phyloP scores from a whole-genome alignment of 805 yeast genomes.

The Hanseniaspora valbyensis region DNA sequence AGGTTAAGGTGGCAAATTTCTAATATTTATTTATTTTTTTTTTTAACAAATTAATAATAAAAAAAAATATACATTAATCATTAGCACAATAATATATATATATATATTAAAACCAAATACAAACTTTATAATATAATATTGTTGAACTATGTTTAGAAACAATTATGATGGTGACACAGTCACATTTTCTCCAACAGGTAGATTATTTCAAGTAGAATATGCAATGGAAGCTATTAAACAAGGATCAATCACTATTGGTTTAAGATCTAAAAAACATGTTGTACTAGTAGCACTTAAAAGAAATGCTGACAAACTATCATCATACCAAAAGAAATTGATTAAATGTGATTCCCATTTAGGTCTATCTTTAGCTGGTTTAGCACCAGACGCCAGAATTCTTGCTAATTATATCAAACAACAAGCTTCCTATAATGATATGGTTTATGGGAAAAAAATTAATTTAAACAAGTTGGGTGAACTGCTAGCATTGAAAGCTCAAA shows the following conservation, averaged over 20 bases:
- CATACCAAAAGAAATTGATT: constrained; percentile 88
- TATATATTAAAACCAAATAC: too few relatives aligned
- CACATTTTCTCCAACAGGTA: constrained; percentile 97
- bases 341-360: constrained; percentile 91
- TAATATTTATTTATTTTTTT: too few relatives aligned
- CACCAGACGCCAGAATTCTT: constrained; percentile 94
- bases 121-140: too few relatives aligned
- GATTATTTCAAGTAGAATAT: constrained; percentile 94
- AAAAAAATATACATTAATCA: too few relatives aligned
- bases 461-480: constrained; percentile 72
- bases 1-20: background rate
- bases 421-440: constrained; percentile 76
- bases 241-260: constrained; percentile 94
- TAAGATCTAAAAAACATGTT: constrained; percentile 74
- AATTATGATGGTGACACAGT: constrained; percentile 98
- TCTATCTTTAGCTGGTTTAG: constrained; percentile 89
- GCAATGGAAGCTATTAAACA: constrained; percentile 96
- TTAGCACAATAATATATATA: too few relatives aligned
- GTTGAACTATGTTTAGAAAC: constrained; percentile 89
- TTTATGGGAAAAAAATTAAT: constrained; percentile 75
- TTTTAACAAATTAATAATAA: too few relatives aligned
- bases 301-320: constrained; percentile 93
- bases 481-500: constrained; percentile 94
- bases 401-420: constrained; percentile 82
- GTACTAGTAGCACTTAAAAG: constrained; percentile 90